A percentile compares a stretch with the other conserved stretches of the same genome.
phyloP scores from a whole-genome alignment of 176 grass and related monocot genomes.

The Raddia guianensis region DNA sequence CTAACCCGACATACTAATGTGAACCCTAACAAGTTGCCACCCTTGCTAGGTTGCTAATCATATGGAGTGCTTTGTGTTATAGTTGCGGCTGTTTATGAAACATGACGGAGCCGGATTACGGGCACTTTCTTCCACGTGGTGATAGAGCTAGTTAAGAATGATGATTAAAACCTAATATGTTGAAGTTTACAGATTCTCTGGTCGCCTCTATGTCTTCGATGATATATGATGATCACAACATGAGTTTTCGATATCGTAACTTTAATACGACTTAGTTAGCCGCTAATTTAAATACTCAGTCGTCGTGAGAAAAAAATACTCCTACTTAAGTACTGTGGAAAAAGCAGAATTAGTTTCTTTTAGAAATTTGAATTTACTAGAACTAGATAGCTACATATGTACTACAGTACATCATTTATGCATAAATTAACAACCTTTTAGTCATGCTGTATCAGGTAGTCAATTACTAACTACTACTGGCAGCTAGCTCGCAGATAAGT shows the following conservation, averaged over 20 bases:
- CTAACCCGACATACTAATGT: constrained; percentile 26
- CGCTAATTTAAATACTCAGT: not conserved
- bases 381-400: not conserved
- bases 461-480: not conserved
- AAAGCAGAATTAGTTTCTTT: too few species aligned
- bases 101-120: constrained; percentile 9
- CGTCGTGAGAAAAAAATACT: not conserved
- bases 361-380: not conserved
- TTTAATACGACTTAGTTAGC: not conserved
- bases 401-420: not conserved
- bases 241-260: not conserved
- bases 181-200: not conserved
- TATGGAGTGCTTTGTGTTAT: not conserved
- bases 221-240: not conserved
- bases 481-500: too few species aligned
- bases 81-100: constrained; percentile 4
- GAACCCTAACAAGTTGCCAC: not conserved
- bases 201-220: not conserved
- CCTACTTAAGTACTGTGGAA: too few species aligned
- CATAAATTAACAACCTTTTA: not conserved
- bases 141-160: constrained; percentile 3
- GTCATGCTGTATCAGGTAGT: not conserved
- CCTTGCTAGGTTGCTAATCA: not conserved
- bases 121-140: constrained; percentile 37
- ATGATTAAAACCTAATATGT: not conserved